These are phyloP conservation scores for Pelargonium cotyledonis DNA, from an alignment of 441 rosid genomes.

Conservation along the genomic window DNA sequence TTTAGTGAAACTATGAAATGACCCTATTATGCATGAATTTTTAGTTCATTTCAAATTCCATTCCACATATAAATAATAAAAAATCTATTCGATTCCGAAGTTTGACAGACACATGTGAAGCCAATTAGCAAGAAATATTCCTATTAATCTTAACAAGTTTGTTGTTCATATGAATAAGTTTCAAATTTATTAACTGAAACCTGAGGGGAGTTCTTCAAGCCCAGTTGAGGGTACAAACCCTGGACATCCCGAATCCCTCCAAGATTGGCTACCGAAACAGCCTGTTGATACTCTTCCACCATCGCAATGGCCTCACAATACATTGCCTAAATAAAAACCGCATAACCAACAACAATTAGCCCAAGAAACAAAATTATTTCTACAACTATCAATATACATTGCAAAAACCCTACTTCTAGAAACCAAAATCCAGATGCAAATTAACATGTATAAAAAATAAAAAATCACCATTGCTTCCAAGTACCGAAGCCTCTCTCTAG, in stretches of 20 bases:
- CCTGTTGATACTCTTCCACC: slow-evolving; percentile 94
- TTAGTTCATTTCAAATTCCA: neutral
- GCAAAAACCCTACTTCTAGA: slow-evolving; percentile 15
- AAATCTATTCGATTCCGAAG: no score
- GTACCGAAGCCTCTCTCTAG: slow-evolving; percentile 77
- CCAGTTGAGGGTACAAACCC: slow-evolving; percentile 52
- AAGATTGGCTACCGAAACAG: slow-evolving; percentile 53
- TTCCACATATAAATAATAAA: neutral
- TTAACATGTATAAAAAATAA: neutral
- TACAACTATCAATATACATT: neutral
- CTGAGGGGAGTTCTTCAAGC: slow-evolving; percentile 73
- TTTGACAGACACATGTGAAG: neutral
- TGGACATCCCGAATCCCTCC: slow-evolving; percentile 75
- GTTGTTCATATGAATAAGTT: neutral
- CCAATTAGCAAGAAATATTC: neutral
- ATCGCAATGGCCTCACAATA: slow-evolving; percentile 76
- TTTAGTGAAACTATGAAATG: neutral
- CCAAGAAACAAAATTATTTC: neutral
- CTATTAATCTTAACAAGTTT: neutral
- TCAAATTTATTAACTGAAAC: slow-evolving; percentile 25
- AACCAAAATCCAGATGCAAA: neutral
- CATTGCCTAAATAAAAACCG: no score
- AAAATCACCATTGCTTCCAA: slow-evolving; percentile 79
- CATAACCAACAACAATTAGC: neutral
- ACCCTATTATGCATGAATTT: neutral